Conservation (phyloP, 805 yeast genomes). For the Nakazawaea wyomingensis region DNA sequence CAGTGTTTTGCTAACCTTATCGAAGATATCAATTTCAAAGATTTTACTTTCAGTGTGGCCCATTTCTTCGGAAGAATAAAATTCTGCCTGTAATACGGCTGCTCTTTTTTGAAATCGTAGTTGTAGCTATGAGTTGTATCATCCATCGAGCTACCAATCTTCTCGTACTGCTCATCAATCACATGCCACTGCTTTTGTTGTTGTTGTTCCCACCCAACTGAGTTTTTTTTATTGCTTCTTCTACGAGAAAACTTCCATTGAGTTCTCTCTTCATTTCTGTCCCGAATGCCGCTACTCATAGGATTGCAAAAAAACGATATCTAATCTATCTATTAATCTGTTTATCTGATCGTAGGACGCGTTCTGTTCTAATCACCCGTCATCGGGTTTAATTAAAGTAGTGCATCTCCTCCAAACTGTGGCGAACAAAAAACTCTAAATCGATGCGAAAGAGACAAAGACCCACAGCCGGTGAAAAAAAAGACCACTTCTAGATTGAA, state of each 20-base stretch:
- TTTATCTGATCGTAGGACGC: too few species aligned
- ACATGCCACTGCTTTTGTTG: too few species aligned
- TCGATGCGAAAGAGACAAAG: neutral
- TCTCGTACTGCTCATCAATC: constrained; percentile 3
- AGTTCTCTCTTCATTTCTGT: neutral
- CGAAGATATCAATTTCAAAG: constrained; percentile 23
- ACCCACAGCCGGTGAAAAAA: neutral
- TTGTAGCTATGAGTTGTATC: constrained; percentile 15
- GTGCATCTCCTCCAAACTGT: neutral
- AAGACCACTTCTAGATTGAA: neutral
- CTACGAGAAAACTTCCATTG: neutral
- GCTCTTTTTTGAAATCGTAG: constrained; percentile 15
- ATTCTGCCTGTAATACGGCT: constrained; percentile 11
- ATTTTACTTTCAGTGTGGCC: constrained; percentile 1
- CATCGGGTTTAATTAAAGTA: neutral
- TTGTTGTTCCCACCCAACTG: neutral
- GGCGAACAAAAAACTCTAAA: neutral
- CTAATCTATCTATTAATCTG: too few species aligned
- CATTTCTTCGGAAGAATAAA: neutral
- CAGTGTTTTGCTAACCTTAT: constrained; percentile 22
- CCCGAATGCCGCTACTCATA: too few species aligned
- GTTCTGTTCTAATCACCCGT: too few species aligned
- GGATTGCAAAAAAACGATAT: too few species aligned
- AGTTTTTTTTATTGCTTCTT: too few species aligned
- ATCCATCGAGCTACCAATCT: constrained; percentile 19